These are phyloP conservation scores for Alternaria hordeiaustralica DNA, from an alignment of 2,329 filamentous ascomycete genomes.

Conservation along the genomic window DNA sequence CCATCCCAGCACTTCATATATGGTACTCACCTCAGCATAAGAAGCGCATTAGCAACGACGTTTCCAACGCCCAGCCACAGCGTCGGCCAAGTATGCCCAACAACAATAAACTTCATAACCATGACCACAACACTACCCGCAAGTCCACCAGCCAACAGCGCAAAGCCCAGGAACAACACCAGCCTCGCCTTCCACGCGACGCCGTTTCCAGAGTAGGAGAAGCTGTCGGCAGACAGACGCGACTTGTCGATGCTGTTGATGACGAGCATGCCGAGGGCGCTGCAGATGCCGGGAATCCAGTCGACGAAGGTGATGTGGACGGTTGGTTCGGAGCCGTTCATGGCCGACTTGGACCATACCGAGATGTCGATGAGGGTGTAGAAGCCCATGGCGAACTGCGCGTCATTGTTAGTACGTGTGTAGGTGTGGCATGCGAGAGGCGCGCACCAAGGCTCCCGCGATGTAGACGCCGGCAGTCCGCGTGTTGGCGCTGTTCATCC, in stretches of 20 bases:
- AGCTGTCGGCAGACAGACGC: constrained; percentile 67
- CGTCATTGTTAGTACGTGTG: constrained; percentile 9
- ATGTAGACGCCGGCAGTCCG: constrained; percentile 70
- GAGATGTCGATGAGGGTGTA: constrained; percentile 73
- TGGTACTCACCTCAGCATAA: constrained; percentile 68
- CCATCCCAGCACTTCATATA: background rate
- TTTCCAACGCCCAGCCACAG: constrained; percentile 73
- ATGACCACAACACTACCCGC: constrained; percentile 71
- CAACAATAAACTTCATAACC: constrained; percentile 71
- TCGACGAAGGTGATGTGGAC: constrained; percentile 73
- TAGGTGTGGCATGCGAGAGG: background rate
- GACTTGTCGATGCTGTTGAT: constrained; percentile 77
- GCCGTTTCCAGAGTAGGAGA: constrained; percentile 68
- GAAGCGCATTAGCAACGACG: constrained; percentile 67
- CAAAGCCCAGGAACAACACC: constrained; percentile 73
- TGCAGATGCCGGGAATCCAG: constrained; percentile 76
- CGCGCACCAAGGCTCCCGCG: constrained; percentile 68
- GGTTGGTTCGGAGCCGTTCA: constrained; percentile 62
- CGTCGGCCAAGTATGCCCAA: constrained; percentile 65
- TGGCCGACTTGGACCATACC: constrained; percentile 66
- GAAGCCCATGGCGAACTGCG: constrained; percentile 71
- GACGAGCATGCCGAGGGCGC: constrained; percentile 71
- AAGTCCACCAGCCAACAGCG: constrained; percentile 70
- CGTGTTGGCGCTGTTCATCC: constrained; percentile 69
- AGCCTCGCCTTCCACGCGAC: constrained; percentile 75